Base-by-base conservation (phyloP, 192 early-diverging fungal genomes). In the Podila epigama region DNA sequence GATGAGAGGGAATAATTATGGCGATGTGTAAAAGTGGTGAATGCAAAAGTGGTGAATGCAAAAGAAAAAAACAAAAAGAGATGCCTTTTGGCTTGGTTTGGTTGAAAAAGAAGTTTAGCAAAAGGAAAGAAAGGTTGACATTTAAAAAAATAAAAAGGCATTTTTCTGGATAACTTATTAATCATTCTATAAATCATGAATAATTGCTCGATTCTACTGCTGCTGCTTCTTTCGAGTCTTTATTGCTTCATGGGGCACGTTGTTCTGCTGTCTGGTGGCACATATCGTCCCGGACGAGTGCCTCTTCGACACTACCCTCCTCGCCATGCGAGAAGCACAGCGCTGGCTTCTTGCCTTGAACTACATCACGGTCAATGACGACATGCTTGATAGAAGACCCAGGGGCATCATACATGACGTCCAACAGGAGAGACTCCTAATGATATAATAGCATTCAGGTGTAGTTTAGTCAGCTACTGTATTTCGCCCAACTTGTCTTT, bases 391-490 rank as follows among this genome's bases (percentile, higher is more conserved):
- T 82, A 5, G 81, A 84, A 7, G 93, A 89, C 10, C 87, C 87
- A 2, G 92, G 92, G 8, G 88, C 85, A 56, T 93, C 92, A 67
- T 89, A 95, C 85, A 95, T 89, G 13, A 92, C 86, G 62, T 93
- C 87, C 53, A 91, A 72, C 33, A 94, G 77, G 11, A 93, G 20
- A 0, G 57, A 83, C 87, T 94, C 92, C 86, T 89, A n/a, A n/a
- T n/a, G n/a, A n/a, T n/a, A n/a, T n/a, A n/a, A n/a, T n/a, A n/a
- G n/a, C n/a, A n/a, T n/a, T n/a, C n/a, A n/a, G n/a, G n/a, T n/a
- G n/a, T n/a, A n/a, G n/a, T n/a, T n/a, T n/a, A n/a, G n/a, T n/a
- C n/a, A n/a, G n/a, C n/a, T n/a, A n/a, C n/a, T n/a, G n/a, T n/a
- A n/a, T n/a, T n/a, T n/a, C n/a, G n/a, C n/a, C n/a, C 5, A 56